Base-by-base conservation (phyloP, 2,329 filamentous ascomycete genomes). In the Keithomyces neogunnii region DNA sequence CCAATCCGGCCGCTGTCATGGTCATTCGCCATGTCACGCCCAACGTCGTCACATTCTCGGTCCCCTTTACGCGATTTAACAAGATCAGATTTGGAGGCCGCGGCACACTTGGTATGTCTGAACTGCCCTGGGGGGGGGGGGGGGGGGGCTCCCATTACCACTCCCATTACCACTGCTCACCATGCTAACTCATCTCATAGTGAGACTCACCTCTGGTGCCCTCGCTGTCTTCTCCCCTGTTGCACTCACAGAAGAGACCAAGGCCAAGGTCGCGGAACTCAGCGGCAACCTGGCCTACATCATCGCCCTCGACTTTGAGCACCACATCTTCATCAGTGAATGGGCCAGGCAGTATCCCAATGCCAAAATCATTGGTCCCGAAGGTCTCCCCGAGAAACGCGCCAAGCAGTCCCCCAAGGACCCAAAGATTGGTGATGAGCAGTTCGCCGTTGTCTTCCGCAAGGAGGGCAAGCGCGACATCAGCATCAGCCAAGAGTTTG, bases 191-290 rank as follows among this genome's bases (percentile, higher is more conserved):
- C 10, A 45, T 13, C 7, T 33, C 7, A 8, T 57, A 89, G 89
- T 95, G 53, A 86, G 84, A 59, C 81, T 99, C 59, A 78, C 82
- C 52, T 85, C 84, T 8, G 90, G 90, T 51, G 74, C 80, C 45
- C 81, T 97, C 40, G 88, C 89, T 58, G 84, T 96, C 66, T 96
- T 96, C 78, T 96, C 90, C 1, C 93, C 93, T 19, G 88, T 93
- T 26, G 87, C 86, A 11, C 78, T 96, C 51, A 97, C 91, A 3
- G 78, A 85, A 3, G 82, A 85, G 52, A 84, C 90, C 39, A 82
- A 77, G 55, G 66, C 74, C 59, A 83, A 85, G 65, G 73, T 88
- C 48, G 71, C 76, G 50, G 74, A 82, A 35, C 72, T 89, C 51
- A 84, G 84, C 55, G 84, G 84, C 47, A 77, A 82, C 42, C 81